Conservation (phyloP, 2,329 filamentous ascomycete species). For the Corynespora cassiicola region DNA sequence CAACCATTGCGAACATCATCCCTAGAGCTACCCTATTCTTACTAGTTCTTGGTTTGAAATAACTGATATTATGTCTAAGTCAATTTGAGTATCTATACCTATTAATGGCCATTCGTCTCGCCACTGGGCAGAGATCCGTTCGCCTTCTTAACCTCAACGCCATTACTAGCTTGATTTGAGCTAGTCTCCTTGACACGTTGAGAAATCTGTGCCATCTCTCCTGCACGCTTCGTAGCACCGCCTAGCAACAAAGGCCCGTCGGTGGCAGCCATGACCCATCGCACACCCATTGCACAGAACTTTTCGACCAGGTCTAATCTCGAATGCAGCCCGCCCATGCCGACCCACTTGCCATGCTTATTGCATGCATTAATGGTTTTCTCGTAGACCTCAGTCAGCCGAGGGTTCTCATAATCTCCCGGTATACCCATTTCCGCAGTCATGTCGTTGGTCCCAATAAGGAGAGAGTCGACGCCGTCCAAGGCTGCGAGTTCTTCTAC, state of each 20-base stretch:
- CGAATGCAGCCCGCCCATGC: conserved; percentile 50
- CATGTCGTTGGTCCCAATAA: conserved; percentile 55
- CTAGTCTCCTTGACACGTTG: conserved; percentile 13
- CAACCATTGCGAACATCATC: too few species aligned
- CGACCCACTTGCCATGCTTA: conserved; percentile 49
- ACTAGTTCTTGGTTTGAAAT: too few species aligned
- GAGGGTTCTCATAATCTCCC: conserved; percentile 47
- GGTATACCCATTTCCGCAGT: conserved; percentile 53
- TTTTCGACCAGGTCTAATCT: conserved; percentile 51
- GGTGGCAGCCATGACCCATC: conserved; percentile 47
- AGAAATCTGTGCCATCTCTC: conserved; percentile 19
- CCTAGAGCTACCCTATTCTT: too few species aligned
- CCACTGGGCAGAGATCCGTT: too few species aligned
- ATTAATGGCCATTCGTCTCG: too few species aligned
- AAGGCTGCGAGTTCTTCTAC: conserved; percentile 51
- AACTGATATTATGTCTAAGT: too few species aligned
- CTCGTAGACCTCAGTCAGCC: conserved; percentile 27
- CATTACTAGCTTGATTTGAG: neutral
- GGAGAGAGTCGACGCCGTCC: conserved; percentile 51
- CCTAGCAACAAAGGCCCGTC: conserved; percentile 46
- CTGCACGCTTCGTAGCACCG: conserved; percentile 44
- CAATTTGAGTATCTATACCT: too few species aligned
- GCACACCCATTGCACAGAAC: conserved; percentile 47
- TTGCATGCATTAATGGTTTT: conserved; percentile 47
- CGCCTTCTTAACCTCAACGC: neutral